These are phyloP conservation scores for Candida ascalaphidarum DNA, from an alignment of 805 yeast genomes.

Conservation along the genomic window DNA sequence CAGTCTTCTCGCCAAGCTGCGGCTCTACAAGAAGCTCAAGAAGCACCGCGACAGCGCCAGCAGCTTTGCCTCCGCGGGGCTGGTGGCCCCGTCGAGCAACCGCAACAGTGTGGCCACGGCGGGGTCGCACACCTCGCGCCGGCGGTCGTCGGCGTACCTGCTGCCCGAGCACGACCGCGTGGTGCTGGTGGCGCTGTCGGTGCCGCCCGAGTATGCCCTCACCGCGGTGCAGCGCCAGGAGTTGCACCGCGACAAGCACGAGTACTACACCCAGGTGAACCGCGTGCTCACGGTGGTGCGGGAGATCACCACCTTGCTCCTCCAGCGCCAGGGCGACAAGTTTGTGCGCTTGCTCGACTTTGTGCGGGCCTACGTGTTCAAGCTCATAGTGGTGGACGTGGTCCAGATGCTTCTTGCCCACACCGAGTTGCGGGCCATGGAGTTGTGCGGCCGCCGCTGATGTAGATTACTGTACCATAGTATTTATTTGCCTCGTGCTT, in stretches of 20 bases:
- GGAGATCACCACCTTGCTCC: slow-evolving; percentile 3
- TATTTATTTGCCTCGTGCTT: no score
- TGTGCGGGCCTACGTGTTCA: slow-evolving; percentile 22
- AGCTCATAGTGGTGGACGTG: slow-evolving; percentile 28
- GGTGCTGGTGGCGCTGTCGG: no score
- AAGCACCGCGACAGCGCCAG: slow-evolving; percentile 28
- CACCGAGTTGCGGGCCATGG: no score
- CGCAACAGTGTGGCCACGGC: slow-evolving; percentile 14
- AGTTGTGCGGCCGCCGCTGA: no score
- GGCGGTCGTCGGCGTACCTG: no score
- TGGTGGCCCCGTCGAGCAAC: slow-evolving; percentile 11
- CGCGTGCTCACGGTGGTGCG: slow-evolving; percentile 9
- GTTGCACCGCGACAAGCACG: slow-evolving; percentile 22
- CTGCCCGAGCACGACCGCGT: no score
- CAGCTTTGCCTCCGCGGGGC: slow-evolving; percentile 15
- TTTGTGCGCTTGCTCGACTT: slow-evolving; percentile 25
- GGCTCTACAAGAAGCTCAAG: slow-evolving; percentile 26
- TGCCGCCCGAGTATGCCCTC: slow-evolving; percentile 6
- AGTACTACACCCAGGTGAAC: slow-evolving; percentile 23
- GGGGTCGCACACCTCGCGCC: no score
- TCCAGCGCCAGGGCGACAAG: slow-evolving; percentile 7
- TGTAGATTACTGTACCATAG: no score
- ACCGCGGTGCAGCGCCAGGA: slow-evolving; percentile 17
- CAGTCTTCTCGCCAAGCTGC: slow-evolving; percentile 21
- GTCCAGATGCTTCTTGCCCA: slow-evolving; percentile 25